These are phyloP conservation scores for Beauveria pseudobassiana DNA, from an alignment of 2,329 filamentous ascomycete species.

Conservation along the genomic window DNA sequence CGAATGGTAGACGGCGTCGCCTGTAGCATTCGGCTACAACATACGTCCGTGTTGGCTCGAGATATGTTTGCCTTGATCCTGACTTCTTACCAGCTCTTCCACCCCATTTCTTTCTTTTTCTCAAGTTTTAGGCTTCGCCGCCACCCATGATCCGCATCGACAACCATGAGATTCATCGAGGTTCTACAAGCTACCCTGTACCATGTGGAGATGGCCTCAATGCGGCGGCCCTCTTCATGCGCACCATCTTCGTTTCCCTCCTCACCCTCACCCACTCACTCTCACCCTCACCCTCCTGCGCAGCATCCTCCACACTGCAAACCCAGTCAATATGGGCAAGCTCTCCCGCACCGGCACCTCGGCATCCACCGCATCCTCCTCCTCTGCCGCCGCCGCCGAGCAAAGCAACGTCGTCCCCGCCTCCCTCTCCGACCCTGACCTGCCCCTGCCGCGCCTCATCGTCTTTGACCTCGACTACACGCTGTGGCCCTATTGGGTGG, in stretches of 20 bases:
- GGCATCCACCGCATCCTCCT: conserved; percentile 15
- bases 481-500: conserved; percentile 97
- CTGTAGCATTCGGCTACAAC: too few relatives aligned
- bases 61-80: too few relatives aligned
- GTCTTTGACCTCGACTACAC: conserved; percentile 98
- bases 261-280: not conserved
- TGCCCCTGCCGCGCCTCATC: conserved; percentile 72
- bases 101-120: too few relatives aligned
- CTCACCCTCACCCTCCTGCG: not conserved
- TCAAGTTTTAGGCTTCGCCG: too few relatives aligned
- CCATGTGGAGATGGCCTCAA: not conserved
- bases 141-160: too few relatives aligned
- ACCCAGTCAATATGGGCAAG: not conserved
- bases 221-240: not conserved
- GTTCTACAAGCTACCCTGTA: not conserved
- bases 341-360: conserved; percentile 4
- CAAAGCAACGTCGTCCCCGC: conserved; percentile 21
- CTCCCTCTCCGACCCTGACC: conserved; percentile 42
- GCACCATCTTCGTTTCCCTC: not conserved
- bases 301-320: not conserved
- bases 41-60: too few relatives aligned
- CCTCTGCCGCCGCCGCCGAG: conserved; percentile 14
- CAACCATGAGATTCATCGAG: not conserved
- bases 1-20: too few relatives aligned
- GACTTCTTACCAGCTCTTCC: too few relatives aligned